Evolutionary conservation across 768 basidiomycete species (phyloP).

Genomic region (Clitopilus hobsonii): DNA sequence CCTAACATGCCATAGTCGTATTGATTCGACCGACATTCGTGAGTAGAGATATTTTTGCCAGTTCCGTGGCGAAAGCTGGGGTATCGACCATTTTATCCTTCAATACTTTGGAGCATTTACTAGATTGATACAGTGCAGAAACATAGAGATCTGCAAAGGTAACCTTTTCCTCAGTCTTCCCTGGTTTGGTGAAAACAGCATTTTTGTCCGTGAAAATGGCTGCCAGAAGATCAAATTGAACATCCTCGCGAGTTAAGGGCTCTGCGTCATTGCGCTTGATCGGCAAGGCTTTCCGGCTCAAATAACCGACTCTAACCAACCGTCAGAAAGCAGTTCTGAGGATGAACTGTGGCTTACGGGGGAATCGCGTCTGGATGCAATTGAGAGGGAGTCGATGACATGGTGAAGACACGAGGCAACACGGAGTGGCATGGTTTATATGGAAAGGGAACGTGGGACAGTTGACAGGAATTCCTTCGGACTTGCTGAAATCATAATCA

Average conservation of each 20-base stretch:
- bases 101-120: constrained; percentile 82
- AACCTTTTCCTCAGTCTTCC: constrained; percentile 46
- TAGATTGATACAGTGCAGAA: constrained; percentile 73
- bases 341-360: constrained; percentile 37
- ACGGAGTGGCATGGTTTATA: constrained; percentile 25
- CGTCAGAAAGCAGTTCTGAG: constrained; percentile 8
- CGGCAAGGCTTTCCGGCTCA: constrained; percentile 66
- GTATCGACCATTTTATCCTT: constrained; percentile 85
- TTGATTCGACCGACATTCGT: constrained; percentile 91
- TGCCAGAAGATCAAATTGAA: constrained; percentile 82
- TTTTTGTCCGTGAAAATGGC: constrained; percentile 71
- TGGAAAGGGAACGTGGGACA: constrained; percentile 2
- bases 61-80: constrained; percentile 71
- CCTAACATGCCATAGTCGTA: constrained; percentile 84
- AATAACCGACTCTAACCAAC: constrained; percentile 45
- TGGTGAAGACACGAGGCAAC: constrained; percentile 29
- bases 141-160: constrained; percentile 84
- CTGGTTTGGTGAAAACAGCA: constrained; percentile 66
- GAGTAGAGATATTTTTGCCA: constrained; percentile 78
- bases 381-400: constrained; percentile 40
- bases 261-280: constrained; percentile 84
- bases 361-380: constrained; percentile 49
- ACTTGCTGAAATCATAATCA: constrained; percentile 1
- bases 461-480: constrained; percentile 1
- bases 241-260: constrained; percentile 76